phyloP scores from a whole-genome alignment of 1,139 yeast genomes.

The Pichia sp. region DNA sequence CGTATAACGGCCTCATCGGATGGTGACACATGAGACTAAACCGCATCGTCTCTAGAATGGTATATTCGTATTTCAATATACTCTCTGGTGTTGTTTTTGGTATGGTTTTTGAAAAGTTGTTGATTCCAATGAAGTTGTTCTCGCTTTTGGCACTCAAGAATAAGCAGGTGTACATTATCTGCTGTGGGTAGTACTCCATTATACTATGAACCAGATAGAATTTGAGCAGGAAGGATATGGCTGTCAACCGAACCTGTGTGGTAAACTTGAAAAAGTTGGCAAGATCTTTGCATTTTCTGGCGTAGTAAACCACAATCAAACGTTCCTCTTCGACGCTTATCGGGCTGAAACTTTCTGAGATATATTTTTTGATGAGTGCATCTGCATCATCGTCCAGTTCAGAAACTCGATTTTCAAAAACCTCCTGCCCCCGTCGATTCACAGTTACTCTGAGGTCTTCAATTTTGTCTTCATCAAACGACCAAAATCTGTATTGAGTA shows the following conservation, averaged over 20 bases:
- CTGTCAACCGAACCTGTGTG: conserved; percentile 68
- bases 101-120: conserved; percentile 68
- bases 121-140: conserved; percentile 81
- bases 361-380: conserved; percentile 26
- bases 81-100: conserved; percentile 63
- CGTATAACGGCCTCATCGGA: conserved; percentile 83
- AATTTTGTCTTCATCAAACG: conserved; percentile 62
- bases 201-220: conserved; percentile 77
- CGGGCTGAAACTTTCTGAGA: conserved; percentile 36
- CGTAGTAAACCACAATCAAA: conserved; percentile 61
- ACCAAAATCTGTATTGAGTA: conserved; percentile 82
- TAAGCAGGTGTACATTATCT: conserved; percentile 75
- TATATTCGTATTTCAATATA: conserved; percentile 74
- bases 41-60: conserved; percentile 63
- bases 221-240: conserved; percentile 74
- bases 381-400: conserved; percentile 21
- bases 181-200: conserved; percentile 84
- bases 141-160: conserved; percentile 92
- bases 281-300: conserved; percentile 63
- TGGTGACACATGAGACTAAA: conserved; percentile 85
- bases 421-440: conserved; percentile 48
- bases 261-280: conserved; percentile 56
- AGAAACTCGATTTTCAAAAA: conserved; percentile 38
- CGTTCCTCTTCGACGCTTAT: conserved; percentile 57
- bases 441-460: conserved; percentile 42